Evolutionary conservation across 345 rosid genomes (phyloP).

Genomic region (Cochlearia excelsa): DNA sequence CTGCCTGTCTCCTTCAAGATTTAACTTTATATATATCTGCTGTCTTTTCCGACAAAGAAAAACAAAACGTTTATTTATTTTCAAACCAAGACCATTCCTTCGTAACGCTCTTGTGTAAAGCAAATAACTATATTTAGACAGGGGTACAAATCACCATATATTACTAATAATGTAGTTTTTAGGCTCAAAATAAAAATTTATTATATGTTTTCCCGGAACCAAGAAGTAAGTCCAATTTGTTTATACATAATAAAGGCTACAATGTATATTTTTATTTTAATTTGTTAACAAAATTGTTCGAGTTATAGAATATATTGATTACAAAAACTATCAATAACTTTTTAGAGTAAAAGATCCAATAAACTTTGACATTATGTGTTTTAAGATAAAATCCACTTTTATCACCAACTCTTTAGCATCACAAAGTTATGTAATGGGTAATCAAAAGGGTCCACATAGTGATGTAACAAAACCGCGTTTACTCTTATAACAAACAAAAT

Average conservation of each 20-base stretch:
- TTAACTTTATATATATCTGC: conserved; percentile 19
- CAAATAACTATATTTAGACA: background rate
- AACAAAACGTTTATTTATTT: conserved; percentile 17
- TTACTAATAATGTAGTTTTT: too few relatives aligned
- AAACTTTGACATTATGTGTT: conserved; percentile 25
- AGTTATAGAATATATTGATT: too few relatives aligned
- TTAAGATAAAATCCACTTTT: conserved; percentile 21
- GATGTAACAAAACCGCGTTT: conserved; percentile 41
- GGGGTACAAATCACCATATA: too few relatives aligned
- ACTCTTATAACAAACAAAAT: conserved; percentile 9
- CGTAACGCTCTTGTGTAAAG: background rate
- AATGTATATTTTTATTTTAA: too few relatives aligned
- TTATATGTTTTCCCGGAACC: too few relatives aligned
- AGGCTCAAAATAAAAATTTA: too few relatives aligned
- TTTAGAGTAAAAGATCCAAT: conserved; percentile 11
- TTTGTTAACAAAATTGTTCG: too few relatives aligned
- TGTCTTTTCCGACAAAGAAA: conserved; percentile 28
- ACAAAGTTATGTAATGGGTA: conserved; percentile 27
- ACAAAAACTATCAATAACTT: too few relatives aligned
- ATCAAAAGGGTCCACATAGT: conserved; percentile 16
- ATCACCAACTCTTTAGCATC: conserved; percentile 31
- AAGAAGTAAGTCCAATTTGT: too few relatives aligned
- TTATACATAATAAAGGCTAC: too few relatives aligned
- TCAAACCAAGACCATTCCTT: conserved; percentile 22
- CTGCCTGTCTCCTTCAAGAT: conserved; percentile 4